Conservation (phyloP, 495 filamentous ascomycete species). For the Diplogelasinospora grovesii region DNA sequence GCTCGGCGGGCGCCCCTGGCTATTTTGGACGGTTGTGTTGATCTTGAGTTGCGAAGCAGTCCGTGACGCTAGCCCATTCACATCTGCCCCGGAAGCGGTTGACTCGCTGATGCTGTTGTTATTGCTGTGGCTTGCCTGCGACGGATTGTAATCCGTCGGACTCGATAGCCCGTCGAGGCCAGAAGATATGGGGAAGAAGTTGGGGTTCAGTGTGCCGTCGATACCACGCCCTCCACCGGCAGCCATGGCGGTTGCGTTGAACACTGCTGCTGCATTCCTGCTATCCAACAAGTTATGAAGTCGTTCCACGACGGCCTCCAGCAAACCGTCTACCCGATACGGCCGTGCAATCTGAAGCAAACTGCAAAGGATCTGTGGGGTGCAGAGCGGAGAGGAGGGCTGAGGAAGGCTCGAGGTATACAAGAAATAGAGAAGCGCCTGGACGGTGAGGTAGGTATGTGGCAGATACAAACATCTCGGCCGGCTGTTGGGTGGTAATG, state of each 20-base stretch:
- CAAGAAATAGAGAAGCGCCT: slow-evolving; percentile 82
- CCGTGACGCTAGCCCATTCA: slow-evolving; percentile 8
- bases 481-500: slow-evolving; percentile 60
- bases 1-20: slow-evolving; percentile 27
- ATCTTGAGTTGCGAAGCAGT: slow-evolving; percentile 31
- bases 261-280: slow-evolving; percentile 90
- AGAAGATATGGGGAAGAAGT: slow-evolving; percentile 33
- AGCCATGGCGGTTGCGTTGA: slow-evolving; percentile 97
- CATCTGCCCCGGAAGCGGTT: neutral
- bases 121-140: slow-evolving; percentile 18
- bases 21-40: slow-evolving; percentile 29
- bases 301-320: slow-evolving; percentile 86
- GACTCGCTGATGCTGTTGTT: slow-evolving; percentile 12
- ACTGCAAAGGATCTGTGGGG: slow-evolving; percentile 91
- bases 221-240: slow-evolving; percentile 82
- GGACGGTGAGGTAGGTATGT: slow-evolving; percentile 80
- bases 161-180: slow-evolving; percentile 20
- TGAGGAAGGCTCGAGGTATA: slow-evolving; percentile 85
- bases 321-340: slow-evolving; percentile 83
- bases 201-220: slow-evolving; percentile 42
- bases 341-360: slow-evolving; percentile 89
- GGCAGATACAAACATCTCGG: slow-evolving; percentile 88
- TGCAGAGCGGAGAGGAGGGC: slow-evolving; percentile 70
- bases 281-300: slow-evolving; percentile 87
- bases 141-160: slow-evolving; percentile 22